Conservation (phyloP, 257 asterid species). For the Nicotiana tomentosiformis region DNA sequence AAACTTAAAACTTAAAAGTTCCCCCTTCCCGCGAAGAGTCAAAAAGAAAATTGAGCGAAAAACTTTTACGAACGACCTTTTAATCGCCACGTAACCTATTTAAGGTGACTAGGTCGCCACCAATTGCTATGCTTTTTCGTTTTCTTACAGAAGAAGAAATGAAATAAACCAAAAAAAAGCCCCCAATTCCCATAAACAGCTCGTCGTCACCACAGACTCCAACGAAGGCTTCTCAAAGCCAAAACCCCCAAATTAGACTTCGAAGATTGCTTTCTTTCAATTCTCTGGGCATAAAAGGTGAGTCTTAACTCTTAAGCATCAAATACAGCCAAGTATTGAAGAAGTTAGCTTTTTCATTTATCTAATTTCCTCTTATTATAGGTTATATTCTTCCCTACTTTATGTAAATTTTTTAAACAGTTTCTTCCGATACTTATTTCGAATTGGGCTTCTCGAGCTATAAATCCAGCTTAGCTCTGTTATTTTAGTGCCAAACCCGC, state of each 20-base stretch:
- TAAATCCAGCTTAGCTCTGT: not conserved
- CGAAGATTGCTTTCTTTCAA: not conserved
- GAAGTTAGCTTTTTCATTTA: not conserved
- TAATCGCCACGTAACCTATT: not conserved
- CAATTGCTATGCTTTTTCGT: not conserved
- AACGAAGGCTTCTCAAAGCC: not conserved
- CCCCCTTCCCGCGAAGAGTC: too few relatives aligned
- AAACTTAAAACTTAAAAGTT: too few relatives aligned
- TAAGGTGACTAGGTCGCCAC: conserved; percentile 9
- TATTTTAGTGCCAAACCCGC: not conserved
- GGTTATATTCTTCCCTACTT: not conserved
- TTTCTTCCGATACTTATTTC: not conserved
- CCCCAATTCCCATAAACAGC: not conserved
- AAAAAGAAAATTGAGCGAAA: not conserved
- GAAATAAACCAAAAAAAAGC: not conserved
- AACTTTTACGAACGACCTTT: not conserved
- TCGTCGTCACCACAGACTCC: not conserved
- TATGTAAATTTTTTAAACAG: not conserved
- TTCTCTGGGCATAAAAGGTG: not conserved
- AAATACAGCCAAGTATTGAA: not conserved
- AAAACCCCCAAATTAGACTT: not conserved
- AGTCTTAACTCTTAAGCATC: not conserved
- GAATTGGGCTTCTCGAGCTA: not conserved
- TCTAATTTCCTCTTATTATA: not conserved
- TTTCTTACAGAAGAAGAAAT: not conserved